phyloP scores from a whole-genome alignment of 176 grass and related monocot genomes.

The Areca catechu region DNA sequence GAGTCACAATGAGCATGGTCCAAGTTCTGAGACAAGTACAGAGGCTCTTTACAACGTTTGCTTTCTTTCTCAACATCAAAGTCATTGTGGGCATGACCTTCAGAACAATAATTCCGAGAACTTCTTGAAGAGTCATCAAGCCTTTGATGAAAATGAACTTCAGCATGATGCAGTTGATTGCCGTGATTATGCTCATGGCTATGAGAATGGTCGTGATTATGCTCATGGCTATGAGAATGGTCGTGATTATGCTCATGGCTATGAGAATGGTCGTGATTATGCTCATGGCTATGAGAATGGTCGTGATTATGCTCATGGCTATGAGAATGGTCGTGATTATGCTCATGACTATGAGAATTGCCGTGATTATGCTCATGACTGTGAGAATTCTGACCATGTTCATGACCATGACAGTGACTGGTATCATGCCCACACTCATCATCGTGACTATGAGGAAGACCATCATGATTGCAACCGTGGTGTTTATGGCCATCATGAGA shows the following conservation, averaged over 20 bases:
- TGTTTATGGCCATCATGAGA: conserved; percentile 26
- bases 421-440: background rate
- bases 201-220: conserved; percentile 31
- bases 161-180: conserved; percentile 17
- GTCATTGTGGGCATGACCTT: conserved; percentile 15
- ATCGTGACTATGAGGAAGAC: conserved; percentile 18
- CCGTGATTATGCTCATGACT: conserved; percentile 25
- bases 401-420: background rate
- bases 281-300: conserved; percentile 5
- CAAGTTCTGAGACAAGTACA: background rate
- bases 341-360: conserved; percentile 3
- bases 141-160: conserved; percentile 33
- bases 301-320: conserved; percentile 21
- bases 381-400: conserved; percentile 20
- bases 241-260: conserved; percentile 21
- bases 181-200: conserved; percentile 36
- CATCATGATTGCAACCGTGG: conserved; percentile 12
- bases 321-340: conserved; percentile 20
- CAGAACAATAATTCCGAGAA: background rate
- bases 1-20: background rate
- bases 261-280: conserved; percentile 20
- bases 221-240: conserved; percentile 5
- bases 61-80: conserved; percentile 23
- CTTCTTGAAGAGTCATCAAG: conserved; percentile 23
- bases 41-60: conserved; percentile 13